Evolutionary conservation across 495 filamentous ascomycete genomes (phyloP).

Genomic region (Trichodelitschia bisporula): DNA sequence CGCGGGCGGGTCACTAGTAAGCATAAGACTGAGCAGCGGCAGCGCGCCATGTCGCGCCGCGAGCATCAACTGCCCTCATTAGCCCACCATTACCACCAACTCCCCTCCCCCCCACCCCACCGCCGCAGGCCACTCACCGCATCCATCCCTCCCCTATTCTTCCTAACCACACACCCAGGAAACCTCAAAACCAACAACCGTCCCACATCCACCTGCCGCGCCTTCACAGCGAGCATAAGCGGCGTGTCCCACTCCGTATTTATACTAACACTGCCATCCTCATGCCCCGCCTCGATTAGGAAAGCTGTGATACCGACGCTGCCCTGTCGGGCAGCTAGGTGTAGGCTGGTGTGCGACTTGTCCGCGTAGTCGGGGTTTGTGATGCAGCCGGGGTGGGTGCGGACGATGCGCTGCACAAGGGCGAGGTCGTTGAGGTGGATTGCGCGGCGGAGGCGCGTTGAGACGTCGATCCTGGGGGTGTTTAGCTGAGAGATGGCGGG

Average conservation of each 20-base stretch:
- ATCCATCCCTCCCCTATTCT: conserved; percentile 18
- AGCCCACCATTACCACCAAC: too few relatives aligned
- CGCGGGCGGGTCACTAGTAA: conserved; percentile 3
- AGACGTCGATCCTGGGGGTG: conserved; percentile 15
- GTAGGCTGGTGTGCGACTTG: conserved; percentile 45
- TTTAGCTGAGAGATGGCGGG: too few relatives aligned
- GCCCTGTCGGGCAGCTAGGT: conserved; percentile 48
- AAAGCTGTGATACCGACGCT: conserved; percentile 32
- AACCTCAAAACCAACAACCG: conserved; percentile 28
- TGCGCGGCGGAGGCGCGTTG: conserved; percentile 23
- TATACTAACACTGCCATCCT: conserved; percentile 28
- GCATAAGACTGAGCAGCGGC: conserved; percentile 10
- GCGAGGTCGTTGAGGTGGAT: conserved; percentile 45
- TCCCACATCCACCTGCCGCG: conserved; percentile 31
- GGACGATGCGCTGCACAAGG: conserved; percentile 48
- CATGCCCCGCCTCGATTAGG: conserved; percentile 18
- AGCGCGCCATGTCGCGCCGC: conserved; percentile 8
- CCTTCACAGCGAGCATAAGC: conserved; percentile 24
- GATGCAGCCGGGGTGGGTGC: conserved; percentile 38
- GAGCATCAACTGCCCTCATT: conserved; percentile 14
- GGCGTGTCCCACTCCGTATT: conserved; percentile 54
- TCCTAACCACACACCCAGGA: conserved; percentile 11
- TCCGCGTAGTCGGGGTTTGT: conserved; percentile 41
- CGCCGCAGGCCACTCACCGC: conserved; percentile 12
- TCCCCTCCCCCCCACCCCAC: background rate